Base-by-base conservation (phyloP, 176 grass and related monocot genomes). In the Phoenix dactylifera region DNA sequence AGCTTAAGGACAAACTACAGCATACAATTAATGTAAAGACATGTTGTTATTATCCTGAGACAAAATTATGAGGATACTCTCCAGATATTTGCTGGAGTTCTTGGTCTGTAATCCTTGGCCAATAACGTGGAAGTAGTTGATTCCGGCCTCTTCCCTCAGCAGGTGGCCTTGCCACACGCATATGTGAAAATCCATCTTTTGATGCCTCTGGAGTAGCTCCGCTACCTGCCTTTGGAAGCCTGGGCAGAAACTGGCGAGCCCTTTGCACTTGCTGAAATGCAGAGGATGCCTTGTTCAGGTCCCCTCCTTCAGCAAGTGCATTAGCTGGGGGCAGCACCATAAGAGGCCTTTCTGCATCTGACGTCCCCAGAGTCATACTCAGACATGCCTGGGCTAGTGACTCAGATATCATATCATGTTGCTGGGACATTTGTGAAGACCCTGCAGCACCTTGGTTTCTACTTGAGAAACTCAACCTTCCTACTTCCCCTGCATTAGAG, bases 61-160 rank as follows among this genome's bases (percentile, higher is more conserved):
- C 32, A 39, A 10, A 39, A 39, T 39, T 10, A 9, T 10, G 4
- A 39, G 88, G 94, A 98, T 98, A 98, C 94, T 98, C 94, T 89
- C 94, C 94, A 70, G 94, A 98, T 75, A 98, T 98, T 86, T 98
- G 94, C 19, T 98, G 94, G 64, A 98, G 82, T 66, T 98, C 94
- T 78, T 98, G 94, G 69, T 98, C 94, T 17, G 94, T 98, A 81
- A 98, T 98, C 80, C 94, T 89, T 29, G 94, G 94, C 94, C 94
- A 98, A 80, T 98, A 98, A 24, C 94, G 75, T 15, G 94, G 94
- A 72, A 98, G 94, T 60, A 98, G 78, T 19, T 98, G 94, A 75
- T 86, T 98, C 67, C 88, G 88, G 0, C 84, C 85, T 64, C 85
- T 78, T 68, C 89, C 94, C 35, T 98, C 94, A 15, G 88, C 82